Conservation (phyloP, 139 green algal genomes). For the Chlamydomonas schloesseri region DNA sequence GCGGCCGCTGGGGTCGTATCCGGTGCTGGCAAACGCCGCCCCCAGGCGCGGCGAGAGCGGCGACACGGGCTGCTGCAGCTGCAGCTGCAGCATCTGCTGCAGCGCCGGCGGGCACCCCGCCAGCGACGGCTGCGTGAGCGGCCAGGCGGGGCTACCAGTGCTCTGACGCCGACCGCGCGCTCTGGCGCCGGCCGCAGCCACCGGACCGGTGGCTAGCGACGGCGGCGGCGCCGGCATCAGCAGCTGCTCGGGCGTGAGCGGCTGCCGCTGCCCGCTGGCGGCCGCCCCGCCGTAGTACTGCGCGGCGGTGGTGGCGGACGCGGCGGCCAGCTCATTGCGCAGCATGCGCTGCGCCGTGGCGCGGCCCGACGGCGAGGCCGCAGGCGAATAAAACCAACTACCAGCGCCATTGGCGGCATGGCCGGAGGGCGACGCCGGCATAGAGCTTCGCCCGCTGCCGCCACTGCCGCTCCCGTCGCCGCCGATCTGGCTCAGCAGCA, state of each 20-base stretch:
- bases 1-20: background rate
- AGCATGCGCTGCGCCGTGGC: background rate
- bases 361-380: background rate
- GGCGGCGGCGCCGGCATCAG: no score
- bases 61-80: no score
- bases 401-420: background rate
- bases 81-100: background rate
- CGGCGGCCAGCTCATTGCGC: background rate
- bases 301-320: background rate
- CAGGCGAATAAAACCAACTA: background rate
- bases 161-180: background rate
- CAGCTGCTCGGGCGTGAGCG: background rate
- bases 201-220: no score
- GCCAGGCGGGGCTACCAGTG: background rate
- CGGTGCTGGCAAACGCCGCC: background rate
- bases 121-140: background rate
- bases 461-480: background rate
- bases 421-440: no score
- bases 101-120: no score
- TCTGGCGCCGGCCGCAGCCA: background rate
- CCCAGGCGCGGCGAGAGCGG: no score
- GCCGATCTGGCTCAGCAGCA: no score
- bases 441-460: background rate
- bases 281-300: background rate
- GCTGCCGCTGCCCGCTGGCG: no score